Evolutionary conservation across 352 stramenopile species (phyloP).

Genomic region (Pythium brachiatum): DNA sequence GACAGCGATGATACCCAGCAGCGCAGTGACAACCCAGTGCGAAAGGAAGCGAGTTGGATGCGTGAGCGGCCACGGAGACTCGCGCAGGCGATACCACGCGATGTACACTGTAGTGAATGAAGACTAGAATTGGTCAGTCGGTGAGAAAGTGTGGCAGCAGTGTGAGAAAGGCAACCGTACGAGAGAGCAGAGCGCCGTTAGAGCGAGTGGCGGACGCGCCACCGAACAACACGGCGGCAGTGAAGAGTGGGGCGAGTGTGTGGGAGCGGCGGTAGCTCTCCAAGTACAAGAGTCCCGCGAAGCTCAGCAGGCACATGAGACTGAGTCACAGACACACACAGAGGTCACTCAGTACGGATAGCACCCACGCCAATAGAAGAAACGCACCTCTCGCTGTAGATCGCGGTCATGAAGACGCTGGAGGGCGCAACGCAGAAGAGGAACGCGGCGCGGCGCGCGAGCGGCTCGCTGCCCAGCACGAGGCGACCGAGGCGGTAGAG

Average conservation of each 20-base stretch:
- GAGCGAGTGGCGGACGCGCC: conserved; percentile 65
- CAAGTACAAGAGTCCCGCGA: conserved; percentile 69
- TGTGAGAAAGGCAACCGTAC: conserved; percentile 40
- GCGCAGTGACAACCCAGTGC: conserved; percentile 60
- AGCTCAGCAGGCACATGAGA: conserved; percentile 78
- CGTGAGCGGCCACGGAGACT: conserved; percentile 43
- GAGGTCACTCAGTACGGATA: neutral
- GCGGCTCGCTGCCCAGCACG: conserved; percentile 49
- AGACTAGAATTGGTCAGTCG: conserved; percentile 17
- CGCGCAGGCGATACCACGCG: conserved; percentile 58
- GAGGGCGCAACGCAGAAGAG: conserved; percentile 77
- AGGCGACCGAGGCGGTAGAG: conserved; percentile 66
- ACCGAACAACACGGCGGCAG: conserved; percentile 56
- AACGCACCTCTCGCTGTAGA: conserved; percentile 76
- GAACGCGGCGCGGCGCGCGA: conserved; percentile 60
- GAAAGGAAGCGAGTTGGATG: conserved; percentile 34
- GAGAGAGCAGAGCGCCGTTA: conserved; percentile 72
- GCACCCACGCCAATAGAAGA: neutral
- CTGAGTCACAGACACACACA: conserved; percentile 23
- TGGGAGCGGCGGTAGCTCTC: conserved; percentile 26
- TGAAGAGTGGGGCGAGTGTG: conserved; percentile 21
- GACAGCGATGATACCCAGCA: conserved; percentile 57
- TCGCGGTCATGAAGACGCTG: conserved; percentile 78
- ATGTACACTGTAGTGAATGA: conserved; percentile 52
- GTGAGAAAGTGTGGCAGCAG: neutral